Conservation (phyloP, 2,329 filamentous ascomycete genomes). For the Aspergillus fumigatus region DNA sequence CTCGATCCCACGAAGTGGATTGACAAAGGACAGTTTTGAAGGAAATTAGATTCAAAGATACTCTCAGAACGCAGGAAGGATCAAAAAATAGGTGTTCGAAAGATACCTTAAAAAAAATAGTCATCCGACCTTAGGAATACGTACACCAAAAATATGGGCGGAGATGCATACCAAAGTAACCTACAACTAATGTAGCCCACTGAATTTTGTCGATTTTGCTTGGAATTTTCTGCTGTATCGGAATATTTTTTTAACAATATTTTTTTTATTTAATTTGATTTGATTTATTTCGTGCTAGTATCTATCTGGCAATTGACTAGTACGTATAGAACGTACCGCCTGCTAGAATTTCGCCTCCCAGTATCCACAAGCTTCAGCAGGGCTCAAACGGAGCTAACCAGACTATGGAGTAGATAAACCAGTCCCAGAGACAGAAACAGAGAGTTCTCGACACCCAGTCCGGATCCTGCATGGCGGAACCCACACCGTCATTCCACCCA, state of each 20-base stretch:
- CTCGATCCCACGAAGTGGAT: neutral
- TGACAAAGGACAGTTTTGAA: neutral
- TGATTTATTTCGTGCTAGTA: no score
- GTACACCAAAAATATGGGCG: neutral
- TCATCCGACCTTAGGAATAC: neutral
- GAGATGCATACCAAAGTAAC: neutral
- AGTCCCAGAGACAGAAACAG: neutral
- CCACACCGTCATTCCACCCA: conserved; percentile 24
- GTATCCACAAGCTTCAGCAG: neutral
- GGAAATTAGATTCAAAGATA: neutral
- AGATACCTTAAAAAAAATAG: neutral
- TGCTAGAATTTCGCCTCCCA: neutral
- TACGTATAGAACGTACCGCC: no score
- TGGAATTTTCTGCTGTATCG: neutral
- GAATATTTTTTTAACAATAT: neutral
- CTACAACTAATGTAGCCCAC: neutral
- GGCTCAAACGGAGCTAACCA: neutral
- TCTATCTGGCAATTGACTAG: no score
- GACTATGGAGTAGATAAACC: neutral
- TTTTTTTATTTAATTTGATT: neutral
- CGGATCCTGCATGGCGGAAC: neutral
- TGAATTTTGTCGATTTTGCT: neutral
- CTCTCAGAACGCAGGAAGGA: neutral
- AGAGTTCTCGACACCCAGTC: neutral
- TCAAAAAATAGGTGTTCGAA: neutral